Evolutionary conservation across 1,139 yeast genomes (phyloP), one percentile per base, ranked within the genome.

Genomic region (Taphrina communis): DNA sequence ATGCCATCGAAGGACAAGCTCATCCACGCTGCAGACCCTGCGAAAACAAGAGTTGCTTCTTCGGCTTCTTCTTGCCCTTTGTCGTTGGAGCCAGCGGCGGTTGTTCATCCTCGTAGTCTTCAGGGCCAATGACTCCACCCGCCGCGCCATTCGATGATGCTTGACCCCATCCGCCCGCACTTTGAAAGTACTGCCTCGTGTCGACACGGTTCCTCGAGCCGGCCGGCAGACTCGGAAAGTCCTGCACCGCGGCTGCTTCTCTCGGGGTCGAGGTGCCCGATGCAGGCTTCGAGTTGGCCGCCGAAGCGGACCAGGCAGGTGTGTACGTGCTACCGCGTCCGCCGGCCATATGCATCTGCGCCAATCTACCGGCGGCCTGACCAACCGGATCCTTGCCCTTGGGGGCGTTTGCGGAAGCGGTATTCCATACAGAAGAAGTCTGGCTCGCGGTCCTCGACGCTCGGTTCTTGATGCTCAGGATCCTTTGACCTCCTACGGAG

Each of bases 401-500:
- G n/a, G 66, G 19, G 1, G 70, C 65, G 3, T 52, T 65, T 19
- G 50, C 36, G 35, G 57, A 56, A 21, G 58, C 65, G 19, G 52
- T 53, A 21, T 69, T 69, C 71, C 71, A 69, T 1, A 69, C 71
- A 38, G 66, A 61, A 12, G 68, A 62, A n/a, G 70, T 61, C 17
- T 56, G 65, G 14, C 57, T 36, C 11, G 65, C 65, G 12, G 70
- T 61, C 12, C 70, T 53, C 14, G 68, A 56, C 4, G 65, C 65
- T 19, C 59, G 63, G 36, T 52, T 59, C 56, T 66, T 66, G 66
- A 66, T 66, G 60, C 60, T 66, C 56, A 66, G 48, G 11, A 66
- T 50, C 35, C 69, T 66, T 39, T 55, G 62, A 17, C 65, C 69
- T 9, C 66, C 66, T 11, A 44, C 69, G 14, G 65, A 39, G 55